Base-by-base conservation (phyloP, 306 rosid genomes). In the Rosa chinensis region DNA sequence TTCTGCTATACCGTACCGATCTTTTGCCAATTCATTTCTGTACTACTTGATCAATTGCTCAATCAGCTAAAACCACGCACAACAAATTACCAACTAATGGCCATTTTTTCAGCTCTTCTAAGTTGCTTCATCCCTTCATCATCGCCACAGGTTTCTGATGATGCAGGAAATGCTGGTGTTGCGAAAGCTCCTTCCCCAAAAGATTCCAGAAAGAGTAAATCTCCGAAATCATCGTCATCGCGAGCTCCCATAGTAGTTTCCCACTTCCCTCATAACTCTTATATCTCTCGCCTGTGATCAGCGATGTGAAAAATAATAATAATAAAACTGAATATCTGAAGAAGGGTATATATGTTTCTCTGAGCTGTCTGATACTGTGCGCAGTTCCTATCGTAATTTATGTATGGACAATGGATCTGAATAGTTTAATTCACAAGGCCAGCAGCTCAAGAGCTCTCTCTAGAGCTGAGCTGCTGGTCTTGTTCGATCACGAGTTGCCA, bases 191-290 rank as follows among this genome's bases (percentile, higher is more conserved):
- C 52, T 55, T 56, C 70, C 13, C 50, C 47, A 66, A 66, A 52
- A 9, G 56, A 66, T 3, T 39, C 40, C 23, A 9, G 56, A 21
- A 74, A 73, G 13, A 28, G 44, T 37, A 73, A 52, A 23, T 21
- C 66, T 10, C 21, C 55, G 3, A 14, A 50, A 16, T 16, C 55
- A 16, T 50, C 55, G 20, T 50, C 77, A 13, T 62, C 47, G 3
- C 23, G 17, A 50, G 83, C 83, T 64, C 79, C 79, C 4, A 39
- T 73, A 20, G 55, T 80, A 9, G 73, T 73, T 5, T 64, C 83
- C 44, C 8, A 66, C 68, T 80, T 80, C 39, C 69, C 83, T 17
- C 44, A 63, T 2, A 80, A 80, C 25, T 80, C 79, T 10, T 23
- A 23, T n/a, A 21, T 73, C 69, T 80, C 83, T 59, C 69, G 78